Percentiles rank a stretch among this genome's conserved stretches.
Evolutionary conservation across 768 basidiomycete species (phyloP).

Genomic region (Boletus coccyginus): DNA sequence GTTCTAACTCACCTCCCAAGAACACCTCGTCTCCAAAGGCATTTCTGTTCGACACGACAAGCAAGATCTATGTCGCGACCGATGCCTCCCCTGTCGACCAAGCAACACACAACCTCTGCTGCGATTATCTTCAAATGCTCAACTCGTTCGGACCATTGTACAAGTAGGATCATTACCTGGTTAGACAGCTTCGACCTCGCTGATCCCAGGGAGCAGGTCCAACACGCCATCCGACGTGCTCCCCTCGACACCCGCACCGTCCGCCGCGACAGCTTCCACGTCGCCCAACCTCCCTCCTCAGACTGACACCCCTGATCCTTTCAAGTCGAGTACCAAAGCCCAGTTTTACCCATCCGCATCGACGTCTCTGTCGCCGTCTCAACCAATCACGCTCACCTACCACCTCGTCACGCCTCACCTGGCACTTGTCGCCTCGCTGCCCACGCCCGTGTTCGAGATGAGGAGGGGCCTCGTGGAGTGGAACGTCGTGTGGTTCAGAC

Average conservation of each 20-base stretch:
- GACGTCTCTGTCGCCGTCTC: constrained; percentile 54
- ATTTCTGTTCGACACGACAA: constrained; percentile 85
- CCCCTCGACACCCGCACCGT: constrained; percentile 12
- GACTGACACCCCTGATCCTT: constrained; percentile 3
- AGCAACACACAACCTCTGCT: constrained; percentile 84
- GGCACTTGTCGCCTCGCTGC: constrained; percentile 68
- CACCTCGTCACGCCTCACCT: constrained; percentile 75
- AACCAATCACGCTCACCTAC: constrained; percentile 75
- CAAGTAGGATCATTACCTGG: constrained; percentile 46
- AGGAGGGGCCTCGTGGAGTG: constrained; percentile 78
- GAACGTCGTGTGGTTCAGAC: constrained; percentile 83
- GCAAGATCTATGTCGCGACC: constrained; percentile 88
- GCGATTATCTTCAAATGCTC: constrained; percentile 86
- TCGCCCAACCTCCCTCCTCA: not conserved
- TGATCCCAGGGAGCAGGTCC: constrained; percentile 20
- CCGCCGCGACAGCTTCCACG: not conserved
- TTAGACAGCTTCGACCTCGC: not conserved
- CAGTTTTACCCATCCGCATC: constrained; percentile 70
- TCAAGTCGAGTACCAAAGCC: constrained; percentile 34
- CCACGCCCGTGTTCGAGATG: constrained; percentile 68
- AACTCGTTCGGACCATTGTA: constrained; percentile 85
- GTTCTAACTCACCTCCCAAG: constrained; percentile 36
- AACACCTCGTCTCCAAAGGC: constrained; percentile 93
- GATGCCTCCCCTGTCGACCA: constrained; percentile 91
- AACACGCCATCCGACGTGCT: constrained; percentile 5